Percentiles rank a stretch among this genome's conserved stretches.
phyloP scores from a whole-genome alignment of 2,329 filamentous ascomycete genomes.

The Penicillium sp. region DNA sequence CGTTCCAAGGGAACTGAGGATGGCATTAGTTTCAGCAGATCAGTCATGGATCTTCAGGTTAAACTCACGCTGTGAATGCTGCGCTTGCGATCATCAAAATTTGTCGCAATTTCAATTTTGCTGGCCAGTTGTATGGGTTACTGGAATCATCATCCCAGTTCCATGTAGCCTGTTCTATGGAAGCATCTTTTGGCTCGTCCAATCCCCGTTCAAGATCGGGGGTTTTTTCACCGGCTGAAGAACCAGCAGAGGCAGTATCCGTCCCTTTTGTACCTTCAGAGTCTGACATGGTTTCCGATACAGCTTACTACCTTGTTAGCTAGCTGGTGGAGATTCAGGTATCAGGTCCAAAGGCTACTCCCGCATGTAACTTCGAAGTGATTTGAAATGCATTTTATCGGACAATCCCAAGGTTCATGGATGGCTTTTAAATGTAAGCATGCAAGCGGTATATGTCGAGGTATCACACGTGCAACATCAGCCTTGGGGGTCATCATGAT shows the following conservation, averaged over 20 bases:
- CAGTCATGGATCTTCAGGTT: not conserved
- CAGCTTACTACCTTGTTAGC: not conserved
- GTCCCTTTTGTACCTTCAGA: not conserved
- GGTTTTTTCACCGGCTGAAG: not conserved
- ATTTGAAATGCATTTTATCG: too few relatives aligned
- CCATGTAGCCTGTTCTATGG: not conserved
- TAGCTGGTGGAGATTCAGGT: not conserved
- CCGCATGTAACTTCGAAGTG: not conserved
- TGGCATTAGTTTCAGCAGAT: not conserved
- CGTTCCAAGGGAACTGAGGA: conserved; percentile 10
- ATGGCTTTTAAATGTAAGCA: too few relatives aligned
- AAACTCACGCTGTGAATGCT: conserved; percentile 16
- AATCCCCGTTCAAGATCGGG: not conserved
- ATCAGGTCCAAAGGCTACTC: not conserved
- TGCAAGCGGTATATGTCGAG: too few relatives aligned
- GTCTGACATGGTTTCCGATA: not conserved
- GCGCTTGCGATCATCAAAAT: conserved; percentile 14
- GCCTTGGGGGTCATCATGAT: not conserved
- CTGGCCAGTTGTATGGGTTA: conserved; percentile 21
- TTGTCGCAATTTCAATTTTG: conserved; percentile 9
- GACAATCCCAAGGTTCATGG: too few relatives aligned
- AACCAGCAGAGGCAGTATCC: not conserved
- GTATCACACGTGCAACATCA: too few relatives aligned
- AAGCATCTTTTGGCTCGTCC: not conserved
- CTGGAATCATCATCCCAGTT: conserved; percentile 9